phyloP scores from a whole-genome alignment of 441 rosid genomes.

The Eruca vesicaria region DNA sequence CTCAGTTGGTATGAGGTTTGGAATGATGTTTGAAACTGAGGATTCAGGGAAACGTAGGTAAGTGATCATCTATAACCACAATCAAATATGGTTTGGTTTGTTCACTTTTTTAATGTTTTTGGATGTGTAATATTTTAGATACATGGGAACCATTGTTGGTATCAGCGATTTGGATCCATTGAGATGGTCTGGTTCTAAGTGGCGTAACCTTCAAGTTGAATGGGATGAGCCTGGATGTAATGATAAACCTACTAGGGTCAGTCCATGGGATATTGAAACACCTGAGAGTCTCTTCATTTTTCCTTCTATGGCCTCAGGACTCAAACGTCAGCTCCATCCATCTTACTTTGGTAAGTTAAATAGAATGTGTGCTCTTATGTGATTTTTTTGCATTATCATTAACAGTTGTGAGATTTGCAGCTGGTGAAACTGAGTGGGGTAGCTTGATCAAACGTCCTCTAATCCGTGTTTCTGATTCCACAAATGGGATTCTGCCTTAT shows the following conservation, averaged over 20 bases:
- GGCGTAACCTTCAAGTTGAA: conserved; percentile 99
- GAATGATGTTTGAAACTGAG: conserved; percentile 99
- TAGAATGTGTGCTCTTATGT: neutral
- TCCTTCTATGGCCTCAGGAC: conserved; percentile 89
- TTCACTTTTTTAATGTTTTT: neutral
- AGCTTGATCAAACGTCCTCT: conserved; percentile 76
- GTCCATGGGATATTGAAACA: conserved; percentile 97
- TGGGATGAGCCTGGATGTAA: conserved; percentile 99
- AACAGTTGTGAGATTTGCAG: conserved; percentile 30
- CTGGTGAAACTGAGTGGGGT: conserved; percentile 82
- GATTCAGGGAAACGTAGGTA: conserved; percentile 93
- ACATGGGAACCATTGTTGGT: conserved; percentile 94
- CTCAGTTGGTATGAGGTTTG: conserved; percentile 95
- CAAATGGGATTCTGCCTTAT: conserved; percentile 53
- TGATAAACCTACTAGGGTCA: conserved; percentile 87
- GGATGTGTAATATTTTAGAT: conserved; percentile 43
- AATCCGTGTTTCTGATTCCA: conserved; percentile 55
- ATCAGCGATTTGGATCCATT: conserved; percentile 86
- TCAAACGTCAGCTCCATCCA: conserved; percentile 75
- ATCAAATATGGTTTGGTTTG: neutral
- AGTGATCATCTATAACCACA: neutral
- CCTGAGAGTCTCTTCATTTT: conserved; percentile 98
- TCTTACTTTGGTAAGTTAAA: conserved; percentile 60
- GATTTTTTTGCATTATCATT: neutral
- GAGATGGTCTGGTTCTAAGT: conserved; percentile 97